A percentile compares a stretch with the other conserved stretches of the same genome.
These are phyloP conservation scores for Entomophthora muscae DNA, from an alignment of 371 early-diverging fungal species.

Conservation along the genomic window DNA sequence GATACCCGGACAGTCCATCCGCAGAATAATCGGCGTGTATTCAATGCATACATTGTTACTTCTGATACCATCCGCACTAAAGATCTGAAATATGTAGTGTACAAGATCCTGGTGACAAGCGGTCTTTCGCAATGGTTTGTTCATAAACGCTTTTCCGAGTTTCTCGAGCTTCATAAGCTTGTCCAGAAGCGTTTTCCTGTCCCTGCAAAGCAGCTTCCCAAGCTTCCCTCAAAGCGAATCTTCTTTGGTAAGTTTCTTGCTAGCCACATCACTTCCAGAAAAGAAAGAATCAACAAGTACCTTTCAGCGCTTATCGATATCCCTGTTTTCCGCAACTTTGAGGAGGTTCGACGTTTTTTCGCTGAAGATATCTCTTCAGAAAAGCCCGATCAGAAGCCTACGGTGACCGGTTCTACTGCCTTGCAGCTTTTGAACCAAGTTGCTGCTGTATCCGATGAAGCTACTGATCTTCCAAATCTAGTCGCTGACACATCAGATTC, in stretches of 20 bases:
- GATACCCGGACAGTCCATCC: background rate
- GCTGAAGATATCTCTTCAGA: background rate
- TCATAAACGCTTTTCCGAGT: slow-evolving; percentile 5
- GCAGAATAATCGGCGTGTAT: background rate
- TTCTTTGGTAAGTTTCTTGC: background rate
- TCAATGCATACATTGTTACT: background rate
- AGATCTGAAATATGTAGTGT: slow-evolving; percentile 1
- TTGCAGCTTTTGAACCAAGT: background rate
- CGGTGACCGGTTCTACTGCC: background rate
- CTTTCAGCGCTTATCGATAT: background rate
- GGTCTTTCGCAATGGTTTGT: slow-evolving; percentile 4
- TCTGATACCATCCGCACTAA: background rate
- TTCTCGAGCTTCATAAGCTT: background rate
- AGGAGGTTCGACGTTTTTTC: background rate
- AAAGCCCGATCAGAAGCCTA: background rate
- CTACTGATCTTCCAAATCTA: background rate
- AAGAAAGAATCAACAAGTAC: background rate
- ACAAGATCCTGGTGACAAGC: background rate
- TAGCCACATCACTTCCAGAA: background rate
- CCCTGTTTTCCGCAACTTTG: background rate
- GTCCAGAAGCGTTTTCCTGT: background rate
- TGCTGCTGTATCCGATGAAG: background rate
- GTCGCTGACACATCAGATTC: background rate
- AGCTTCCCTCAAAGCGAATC: background rate
- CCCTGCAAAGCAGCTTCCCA: background rate